Evolutionary conservation across 2,329 filamentous ascomycete species (phyloP).

Genomic region (Stemphylium beticola): DNA sequence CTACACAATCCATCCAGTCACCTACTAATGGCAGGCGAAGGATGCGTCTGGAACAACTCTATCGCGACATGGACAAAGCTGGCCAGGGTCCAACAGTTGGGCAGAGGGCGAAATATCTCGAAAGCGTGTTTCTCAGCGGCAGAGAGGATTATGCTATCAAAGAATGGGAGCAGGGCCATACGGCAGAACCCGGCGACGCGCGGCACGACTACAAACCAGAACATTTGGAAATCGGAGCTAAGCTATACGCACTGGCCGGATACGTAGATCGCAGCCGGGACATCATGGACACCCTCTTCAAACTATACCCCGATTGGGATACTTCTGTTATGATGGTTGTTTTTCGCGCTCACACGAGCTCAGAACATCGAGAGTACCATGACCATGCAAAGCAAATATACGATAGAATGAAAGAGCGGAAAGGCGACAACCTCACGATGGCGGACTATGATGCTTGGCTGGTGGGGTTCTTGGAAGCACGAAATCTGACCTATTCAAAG

Average conservation of each 20-base stretch:
- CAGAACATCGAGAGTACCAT: slow-evolving; percentile 50
- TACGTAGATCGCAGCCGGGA: slow-evolving; percentile 66
- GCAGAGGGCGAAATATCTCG: slow-evolving; percentile 33
- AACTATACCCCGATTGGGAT: slow-evolving; percentile 54
- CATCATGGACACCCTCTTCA: slow-evolving; percentile 62
- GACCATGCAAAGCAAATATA: slow-evolving; percentile 57
- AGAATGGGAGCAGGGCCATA: slow-evolving; percentile 40
- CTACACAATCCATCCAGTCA: slow-evolving; percentile 22
- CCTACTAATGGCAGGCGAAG: slow-evolving; percentile 21
- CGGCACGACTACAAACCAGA: slow-evolving; percentile 38
- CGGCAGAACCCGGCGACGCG: neutral
- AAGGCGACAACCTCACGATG: slow-evolving; percentile 67
- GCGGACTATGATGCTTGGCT: slow-evolving; percentile 79
- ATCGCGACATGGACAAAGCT: slow-evolving; percentile 34
- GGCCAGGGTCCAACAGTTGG: slow-evolving; percentile 24
- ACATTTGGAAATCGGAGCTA: slow-evolving; percentile 68
- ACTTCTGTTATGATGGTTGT: slow-evolving; percentile 69
- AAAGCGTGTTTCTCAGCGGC: slow-evolving; percentile 36
- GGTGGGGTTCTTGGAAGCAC: slow-evolving; percentile 71
- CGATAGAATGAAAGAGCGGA: slow-evolving; percentile 64
- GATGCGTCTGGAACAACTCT: slow-evolving; percentile 30
- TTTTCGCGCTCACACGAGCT: slow-evolving; percentile 69
- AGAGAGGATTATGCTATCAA: slow-evolving; percentile 35
- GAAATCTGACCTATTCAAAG: slow-evolving; percentile 70
- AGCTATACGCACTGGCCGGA: slow-evolving; percentile 66